Percentiles rank a stretch among this genome's conserved stretches.
phyloP scores from a whole-genome alignment of 495 filamentous ascomycete species.

The Lepraria neglecta region DNA sequence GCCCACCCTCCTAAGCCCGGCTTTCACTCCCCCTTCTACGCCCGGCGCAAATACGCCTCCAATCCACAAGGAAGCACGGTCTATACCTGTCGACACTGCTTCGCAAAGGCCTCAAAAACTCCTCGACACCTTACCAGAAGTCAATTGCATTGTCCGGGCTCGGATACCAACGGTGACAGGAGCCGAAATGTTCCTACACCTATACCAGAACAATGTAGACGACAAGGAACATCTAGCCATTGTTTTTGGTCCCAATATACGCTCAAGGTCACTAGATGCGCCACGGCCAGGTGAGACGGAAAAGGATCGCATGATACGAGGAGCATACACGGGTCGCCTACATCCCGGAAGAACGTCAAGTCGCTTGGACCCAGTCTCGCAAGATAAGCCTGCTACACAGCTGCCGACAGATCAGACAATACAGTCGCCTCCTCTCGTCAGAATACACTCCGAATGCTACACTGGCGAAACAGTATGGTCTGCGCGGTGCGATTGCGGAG shows the following conservation, averaged over 20 bases:
- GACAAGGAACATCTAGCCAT: constrained; percentile 98
- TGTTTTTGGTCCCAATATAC: constrained; percentile 82
- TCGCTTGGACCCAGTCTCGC: constrained; percentile 41
- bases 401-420: constrained; percentile 13
- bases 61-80: constrained; percentile 37
- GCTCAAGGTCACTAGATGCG: constrained; percentile 72
- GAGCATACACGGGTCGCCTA: constrained; percentile 82
- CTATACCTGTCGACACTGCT: constrained; percentile 50
- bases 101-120: constrained; percentile 56
- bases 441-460: constrained; percentile 98
- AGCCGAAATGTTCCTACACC: constrained; percentile 92
- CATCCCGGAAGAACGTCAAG: constrained; percentile 78
- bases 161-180: constrained; percentile 82
- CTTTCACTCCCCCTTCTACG: constrained; percentile 70
- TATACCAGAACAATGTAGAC: constrained; percentile 88
- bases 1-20: constrained; percentile 59
- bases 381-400: constrained; percentile 24
- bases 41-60: constrained; percentile 54
- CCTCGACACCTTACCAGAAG: constrained; percentile 61
- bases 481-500: constrained; percentile 93
- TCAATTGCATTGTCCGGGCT: constrained; percentile 76
- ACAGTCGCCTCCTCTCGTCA: constrained; percentile 59
- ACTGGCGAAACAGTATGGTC: constrained; percentile 98
- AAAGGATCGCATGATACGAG: constrained; percentile 90
- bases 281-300: constrained; percentile 84